These are phyloP conservation scores for Strigomonas culicis DNA, from an alignment of 208 protist genomes.

Conservation along the genomic window DNA sequence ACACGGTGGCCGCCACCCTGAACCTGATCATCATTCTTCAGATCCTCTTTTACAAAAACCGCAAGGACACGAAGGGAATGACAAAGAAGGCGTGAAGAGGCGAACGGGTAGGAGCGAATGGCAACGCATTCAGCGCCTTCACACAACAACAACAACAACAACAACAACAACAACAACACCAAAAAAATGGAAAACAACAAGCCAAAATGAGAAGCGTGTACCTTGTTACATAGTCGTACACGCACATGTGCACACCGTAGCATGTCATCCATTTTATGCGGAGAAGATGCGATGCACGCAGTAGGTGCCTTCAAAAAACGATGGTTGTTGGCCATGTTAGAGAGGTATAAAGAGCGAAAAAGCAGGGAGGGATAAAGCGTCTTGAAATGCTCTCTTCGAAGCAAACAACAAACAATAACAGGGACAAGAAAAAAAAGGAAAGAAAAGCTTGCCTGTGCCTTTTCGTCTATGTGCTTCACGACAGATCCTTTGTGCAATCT, in stretches of 20 bases:
- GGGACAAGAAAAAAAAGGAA: background rate
- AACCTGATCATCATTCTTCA: constrained; percentile 69
- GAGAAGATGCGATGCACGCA: no score
- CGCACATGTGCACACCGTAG: no score
- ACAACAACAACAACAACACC: background rate
- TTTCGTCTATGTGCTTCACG: no score
- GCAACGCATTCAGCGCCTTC: background rate
- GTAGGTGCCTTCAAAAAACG: no score
- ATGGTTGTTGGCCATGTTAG: no score
- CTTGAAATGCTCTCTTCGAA: no score
- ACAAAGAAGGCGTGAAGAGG: background rate
- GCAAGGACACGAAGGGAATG: background rate
- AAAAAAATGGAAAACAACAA: no score
- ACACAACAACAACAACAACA: background rate
- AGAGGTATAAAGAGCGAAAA: no score
- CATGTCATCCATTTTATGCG: no score
- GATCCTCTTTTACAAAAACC: constrained; percentile 53
- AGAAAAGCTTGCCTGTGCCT: background rate
- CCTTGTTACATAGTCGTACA: background rate
- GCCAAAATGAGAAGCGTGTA: no score
- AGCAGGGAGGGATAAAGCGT: no score
- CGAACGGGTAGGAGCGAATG: background rate
- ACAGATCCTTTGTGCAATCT: no score
- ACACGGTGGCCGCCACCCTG: constrained; percentile 45
- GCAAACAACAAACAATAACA: background rate